These are phyloP conservation scores for Brassica hybrid DNA, from an alignment of 441 rosid species.

Conservation along the genomic window DNA sequence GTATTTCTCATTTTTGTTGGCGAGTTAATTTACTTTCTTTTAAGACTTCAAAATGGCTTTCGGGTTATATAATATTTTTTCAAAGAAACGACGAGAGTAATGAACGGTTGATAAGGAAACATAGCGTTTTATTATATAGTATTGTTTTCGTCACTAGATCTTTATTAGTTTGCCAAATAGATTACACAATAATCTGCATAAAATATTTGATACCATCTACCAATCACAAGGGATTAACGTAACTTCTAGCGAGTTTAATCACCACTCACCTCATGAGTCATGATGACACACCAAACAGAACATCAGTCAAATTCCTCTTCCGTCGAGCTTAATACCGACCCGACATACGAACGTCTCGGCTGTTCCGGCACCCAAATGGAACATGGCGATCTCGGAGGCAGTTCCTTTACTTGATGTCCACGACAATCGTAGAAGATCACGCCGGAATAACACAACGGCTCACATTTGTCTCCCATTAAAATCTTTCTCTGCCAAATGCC, in stretches of 20 bases:
- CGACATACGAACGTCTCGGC: constrained; percentile 39
- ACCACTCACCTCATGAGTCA: constrained; percentile 10
- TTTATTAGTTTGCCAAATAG: constrained; percentile 4
- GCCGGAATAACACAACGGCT: constrained; percentile 83
- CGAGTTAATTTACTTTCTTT: neutral
- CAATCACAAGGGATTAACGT: constrained; percentile 1
- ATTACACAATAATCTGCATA: constrained; percentile 26
- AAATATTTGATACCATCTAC: constrained; percentile 15
- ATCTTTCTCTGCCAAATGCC: constrained; percentile 84
- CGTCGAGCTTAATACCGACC: constrained; percentile 39
- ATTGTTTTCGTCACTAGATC: neutral
- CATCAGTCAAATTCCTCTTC: constrained; percentile 9
- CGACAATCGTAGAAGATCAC: constrained; percentile 71
- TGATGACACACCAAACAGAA: constrained; percentile 7
- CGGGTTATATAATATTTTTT: neutral
- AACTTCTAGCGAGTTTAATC: constrained; percentile 18
- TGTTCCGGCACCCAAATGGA: constrained; percentile 64
- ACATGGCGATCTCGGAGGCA: constrained; percentile 76
- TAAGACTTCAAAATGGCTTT: neutral
- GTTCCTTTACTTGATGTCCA: constrained; percentile 59
- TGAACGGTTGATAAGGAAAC: neutral
- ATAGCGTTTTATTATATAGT: neutral
- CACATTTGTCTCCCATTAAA: constrained; percentile 88
- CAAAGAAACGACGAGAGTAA: neutral
- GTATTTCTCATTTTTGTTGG: neutral